Conservation (phyloP, 2,329 filamentous ascomycete genomes). For the Colletotrichum echinochloae region DNA sequence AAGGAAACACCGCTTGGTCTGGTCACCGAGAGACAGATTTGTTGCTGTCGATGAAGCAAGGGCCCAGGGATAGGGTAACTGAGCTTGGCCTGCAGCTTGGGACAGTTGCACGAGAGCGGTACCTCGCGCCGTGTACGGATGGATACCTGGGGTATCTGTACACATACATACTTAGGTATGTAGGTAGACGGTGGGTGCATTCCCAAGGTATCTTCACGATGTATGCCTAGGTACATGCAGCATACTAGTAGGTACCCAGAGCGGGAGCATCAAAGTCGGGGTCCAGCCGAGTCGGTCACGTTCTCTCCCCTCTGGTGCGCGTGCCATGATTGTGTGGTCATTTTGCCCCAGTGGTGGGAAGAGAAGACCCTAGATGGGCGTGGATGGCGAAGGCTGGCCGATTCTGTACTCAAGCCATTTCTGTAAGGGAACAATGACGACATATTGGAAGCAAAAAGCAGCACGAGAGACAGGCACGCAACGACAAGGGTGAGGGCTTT, state of each 20-base stretch:
- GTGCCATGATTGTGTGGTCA: conserved; percentile 17
- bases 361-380: background rate
- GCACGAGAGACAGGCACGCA: conserved; percentile 6
- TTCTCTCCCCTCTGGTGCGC: conserved; percentile 30
- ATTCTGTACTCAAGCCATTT: background rate
- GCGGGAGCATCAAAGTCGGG: conserved; percentile 8
- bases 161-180: too few species aligned
- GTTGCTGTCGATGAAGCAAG: conserved; percentile 4
- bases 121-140: background rate
- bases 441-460: conserved; percentile 24
- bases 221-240: background rate
- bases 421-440: conserved; percentile 31
- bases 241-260: background rate
- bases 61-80: background rate
- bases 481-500: background rate
- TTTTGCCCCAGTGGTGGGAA: background rate
- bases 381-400: background rate
- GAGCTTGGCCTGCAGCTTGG: too few species aligned
- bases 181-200: too few species aligned
- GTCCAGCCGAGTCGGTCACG: conserved; percentile 37
- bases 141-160: background rate
- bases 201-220: too few species aligned
- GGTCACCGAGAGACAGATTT: background rate
- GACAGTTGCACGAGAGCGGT: background rate
- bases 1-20: too few species aligned